A percentile compares a stretch with the other conserved stretches of the same genome.
These are phyloP conservation scores for Posidonia oceanica DNA, from an alignment of 116 monocot genomes.

Conservation along the genomic window DNA sequence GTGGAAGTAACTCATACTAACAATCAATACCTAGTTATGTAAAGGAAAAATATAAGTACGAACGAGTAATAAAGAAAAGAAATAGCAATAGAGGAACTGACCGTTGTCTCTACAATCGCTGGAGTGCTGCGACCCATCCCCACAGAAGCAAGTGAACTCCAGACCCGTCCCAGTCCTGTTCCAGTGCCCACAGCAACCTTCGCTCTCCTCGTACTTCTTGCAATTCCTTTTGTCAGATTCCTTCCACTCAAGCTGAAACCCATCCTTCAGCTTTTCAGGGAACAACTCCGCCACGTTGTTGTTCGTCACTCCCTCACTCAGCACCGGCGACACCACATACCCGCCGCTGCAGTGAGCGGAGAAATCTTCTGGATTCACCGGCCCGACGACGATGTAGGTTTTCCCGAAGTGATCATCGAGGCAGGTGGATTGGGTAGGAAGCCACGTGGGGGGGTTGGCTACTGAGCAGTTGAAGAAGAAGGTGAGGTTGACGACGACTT, in stretches of 20 bases:
- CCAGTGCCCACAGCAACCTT: constrained; percentile 6
- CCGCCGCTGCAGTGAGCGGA: background rate
- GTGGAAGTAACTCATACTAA: too few relatives aligned
- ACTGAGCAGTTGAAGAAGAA: constrained; percentile 16
- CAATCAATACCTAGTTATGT: too few relatives aligned
- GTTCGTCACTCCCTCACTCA: background rate
- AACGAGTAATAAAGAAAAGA: background rate
- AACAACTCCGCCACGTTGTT: background rate
- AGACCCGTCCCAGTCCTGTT: background rate
- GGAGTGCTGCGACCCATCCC: background rate
- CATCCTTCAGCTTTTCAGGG: background rate
- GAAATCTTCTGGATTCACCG: background rate
- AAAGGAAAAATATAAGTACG: background rate
- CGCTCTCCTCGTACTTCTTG: constrained; percentile 6
- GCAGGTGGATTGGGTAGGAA: background rate
- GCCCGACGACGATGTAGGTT: background rate
- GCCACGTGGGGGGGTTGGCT: background rate
- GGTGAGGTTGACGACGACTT: constrained; percentile 11
- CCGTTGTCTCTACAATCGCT: background rate
- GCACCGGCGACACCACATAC: constrained; percentile 3
- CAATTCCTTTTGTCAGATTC: background rate
- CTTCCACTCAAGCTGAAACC: constrained; percentile 10
- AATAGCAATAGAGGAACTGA: background rate
- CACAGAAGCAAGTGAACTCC: constrained; percentile 8
- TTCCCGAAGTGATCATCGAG: background rate